A percentile compares a stretch with the other conserved stretches of the same genome.
Evolutionary conservation across 1,284 basidiomycete genomes (phyloP).

Genomic region (Ceratobasidium sp.): DNA sequence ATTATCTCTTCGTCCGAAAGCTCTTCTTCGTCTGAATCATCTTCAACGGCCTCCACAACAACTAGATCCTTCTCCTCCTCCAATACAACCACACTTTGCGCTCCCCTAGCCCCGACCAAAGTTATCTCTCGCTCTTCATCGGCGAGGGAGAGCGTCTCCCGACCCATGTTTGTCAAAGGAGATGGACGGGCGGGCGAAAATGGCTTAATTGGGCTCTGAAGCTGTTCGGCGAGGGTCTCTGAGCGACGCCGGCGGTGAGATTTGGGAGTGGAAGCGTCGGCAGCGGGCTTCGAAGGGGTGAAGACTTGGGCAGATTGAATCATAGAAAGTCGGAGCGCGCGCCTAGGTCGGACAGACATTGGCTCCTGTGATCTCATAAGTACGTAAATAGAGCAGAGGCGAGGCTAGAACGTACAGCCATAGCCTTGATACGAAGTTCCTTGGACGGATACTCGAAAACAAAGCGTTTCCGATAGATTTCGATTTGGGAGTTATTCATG

Average conservation of each 20-base stretch:
- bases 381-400: constrained; percentile 18
- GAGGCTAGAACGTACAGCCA: constrained; percentile 34
- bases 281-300: constrained; percentile 55
- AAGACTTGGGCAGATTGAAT: constrained; percentile 75
- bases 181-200: constrained; percentile 38
- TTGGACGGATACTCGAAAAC: constrained; percentile 74
- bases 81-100: constrained; percentile 64
- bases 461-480: constrained; percentile 71
- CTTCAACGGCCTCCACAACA: constrained; percentile 68
- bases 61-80: constrained; percentile 73
- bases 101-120: constrained; percentile 61
- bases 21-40: constrained; percentile 42
- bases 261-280: constrained; percentile 45
- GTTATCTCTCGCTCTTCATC: constrained; percentile 58
- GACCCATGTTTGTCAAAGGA: constrained; percentile 46
- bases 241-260: constrained; percentile 39
- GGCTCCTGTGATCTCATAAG: constrained; percentile 37
- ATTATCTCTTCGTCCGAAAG: constrained; percentile 26
- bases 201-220: constrained; percentile 41
- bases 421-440: constrained; percentile 56
- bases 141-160: constrained; percentile 41
- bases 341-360: constrained; percentile 48
- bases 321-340: constrained; percentile 70
- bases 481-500: constrained; percentile 66
- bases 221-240: constrained; percentile 46